Percentiles rank a stretch among this genome's conserved stretches.
phyloP scores from a whole-genome alignment of 352 stramenopile genomes.

The Phytophthora palmivora region DNA sequence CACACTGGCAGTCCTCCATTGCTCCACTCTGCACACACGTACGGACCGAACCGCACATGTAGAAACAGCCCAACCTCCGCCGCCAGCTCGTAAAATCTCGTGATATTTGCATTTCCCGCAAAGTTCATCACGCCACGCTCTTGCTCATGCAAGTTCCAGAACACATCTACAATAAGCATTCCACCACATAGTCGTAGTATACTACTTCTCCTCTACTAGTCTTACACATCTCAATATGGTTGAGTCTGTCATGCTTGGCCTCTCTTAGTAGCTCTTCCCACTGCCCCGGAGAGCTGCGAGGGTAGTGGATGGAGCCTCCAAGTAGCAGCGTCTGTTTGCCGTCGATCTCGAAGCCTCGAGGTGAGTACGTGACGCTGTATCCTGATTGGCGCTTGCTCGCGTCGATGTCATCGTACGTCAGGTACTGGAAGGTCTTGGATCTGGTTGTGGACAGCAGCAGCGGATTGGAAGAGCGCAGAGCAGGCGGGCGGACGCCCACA shows the following conservation, averaged over 20 bases:
- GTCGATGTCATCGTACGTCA: slow-evolving; percentile 73
- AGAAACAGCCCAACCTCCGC: slow-evolving; percentile 66
- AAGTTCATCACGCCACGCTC: slow-evolving; percentile 65
- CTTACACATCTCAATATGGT: slow-evolving; percentile 79
- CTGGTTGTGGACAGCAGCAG: slow-evolving; percentile 19
- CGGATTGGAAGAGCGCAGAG: slow-evolving; percentile 51
- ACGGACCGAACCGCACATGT: slow-evolving; percentile 73
- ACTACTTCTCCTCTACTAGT: not conserved
- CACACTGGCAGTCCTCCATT: slow-evolving; percentile 71
- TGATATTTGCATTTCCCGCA: slow-evolving; percentile 56
- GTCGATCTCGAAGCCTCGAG: slow-evolving; percentile 68
- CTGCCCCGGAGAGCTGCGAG: slow-evolving; percentile 52
- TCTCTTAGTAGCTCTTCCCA: slow-evolving; percentile 68
- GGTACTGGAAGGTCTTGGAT: slow-evolving; percentile 31
- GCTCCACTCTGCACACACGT: slow-evolving; percentile 73
- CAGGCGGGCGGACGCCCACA: slow-evolving; percentile 49
- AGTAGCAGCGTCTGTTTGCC: slow-evolving; percentile 62
- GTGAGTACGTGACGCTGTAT: slow-evolving; percentile 59
- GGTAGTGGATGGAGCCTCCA: slow-evolving; percentile 75
- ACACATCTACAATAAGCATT: slow-evolving; percentile 52
- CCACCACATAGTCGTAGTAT: not conserved
- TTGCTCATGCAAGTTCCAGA: slow-evolving; percentile 77
- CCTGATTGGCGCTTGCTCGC: slow-evolving; percentile 42
- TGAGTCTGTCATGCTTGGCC: slow-evolving; percentile 77
- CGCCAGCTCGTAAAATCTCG: slow-evolving; percentile 68